Base-by-base conservation (phyloP, 192 early-diverging fungal genomes). In the Coemansia sp. region DNA sequence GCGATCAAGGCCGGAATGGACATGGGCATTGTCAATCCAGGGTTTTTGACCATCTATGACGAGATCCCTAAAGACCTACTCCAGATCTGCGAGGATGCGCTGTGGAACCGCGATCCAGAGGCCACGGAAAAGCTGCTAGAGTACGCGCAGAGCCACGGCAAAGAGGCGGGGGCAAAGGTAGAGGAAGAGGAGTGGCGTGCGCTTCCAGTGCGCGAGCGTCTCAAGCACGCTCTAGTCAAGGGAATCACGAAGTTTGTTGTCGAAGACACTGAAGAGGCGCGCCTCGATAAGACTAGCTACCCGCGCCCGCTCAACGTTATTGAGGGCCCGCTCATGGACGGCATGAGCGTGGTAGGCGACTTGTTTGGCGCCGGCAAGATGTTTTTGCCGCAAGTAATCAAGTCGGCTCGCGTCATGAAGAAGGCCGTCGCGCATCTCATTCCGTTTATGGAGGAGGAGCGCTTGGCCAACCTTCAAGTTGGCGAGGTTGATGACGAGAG, bases 361-460 rank as follows among this genome's bases (percentile, higher is more conserved):
- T 78, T 97, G 25, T 97, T 97, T 77, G 93, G 94, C 26, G 76
- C 79, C 21, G 92, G 94, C 48, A 95, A 95, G 69, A 97, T 97
- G 94, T 97, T 97, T 70, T 85, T 97, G 80, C 94, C 94, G 4
- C 94, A 97, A 64, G 94, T 97, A 55, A 97, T 97, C 77, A 92
- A 93, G 70, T 90, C 87, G 51, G 92, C 93, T 30, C 88, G 92
- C 63, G 94, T 97, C 13, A 97, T 97, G 94, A 97, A 97, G 66
- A 91, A 88, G 54, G 92, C 94, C n/a, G 94, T 97, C 3, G 93
- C 94, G 9, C 90, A 95, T 51, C 80, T 97, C 49, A 92, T 97
- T 49, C 91, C 91, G 1, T 93, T 86, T 55, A 97, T 97, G 88
- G 90, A 94, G 62, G 75, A 85, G 42, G 94, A 97, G 77, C 88